Evolutionary conservation across 805 yeast species (phyloP), one percentile per base, ranked within the genome.

Genomic region (Starmerella apicola): DNA sequence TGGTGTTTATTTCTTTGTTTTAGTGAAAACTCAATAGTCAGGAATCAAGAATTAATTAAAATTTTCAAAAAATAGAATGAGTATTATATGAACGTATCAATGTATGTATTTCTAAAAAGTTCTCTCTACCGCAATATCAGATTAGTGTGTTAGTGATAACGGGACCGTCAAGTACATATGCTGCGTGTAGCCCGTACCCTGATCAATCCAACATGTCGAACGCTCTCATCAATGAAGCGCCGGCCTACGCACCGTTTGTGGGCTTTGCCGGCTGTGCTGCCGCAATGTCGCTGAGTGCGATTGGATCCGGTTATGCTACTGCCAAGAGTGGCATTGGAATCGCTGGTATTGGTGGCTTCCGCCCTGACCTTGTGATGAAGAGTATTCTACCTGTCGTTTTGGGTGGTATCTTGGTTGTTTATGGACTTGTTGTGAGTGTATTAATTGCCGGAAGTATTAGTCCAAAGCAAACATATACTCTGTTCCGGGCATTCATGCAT

Each of bases 221-320:
- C n/a, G n/a, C n/a, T n/a, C n/a, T n/a, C n/a, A n/a, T n/a, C n/a
- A n/a, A n/a, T n/a, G n/a, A n/a, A n/a, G 71, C 85, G 25, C 97
- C 98, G 36, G 76, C 76, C 23, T 91, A 81, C 63, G 96, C 98
- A 13, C 97, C 98, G 45, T 91, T 91, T 61, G 77, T 91, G 58
- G 98, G 98, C 31, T 85, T 88, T 63, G 95, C 96, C 29, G 98
- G 72, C 34, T 86, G 97, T 64, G 84, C 91, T 5, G 78, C 84
- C 34, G 94, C 95, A 37, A 82, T 84, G 82, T 72, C 83, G 19
- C 67, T 88, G 43, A 78, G 93, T 42, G 83, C 95, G 57, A 78
- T 88, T n/a, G 99, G 99, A 47, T 97, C 99, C 4, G 97, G 97
- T 45, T 78, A 85, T 51, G 99, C 98, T 43, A 88, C 97, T 3